Conservation (phyloP, 768 basidiomycete species). For the Jaapia argillacea region DNA sequence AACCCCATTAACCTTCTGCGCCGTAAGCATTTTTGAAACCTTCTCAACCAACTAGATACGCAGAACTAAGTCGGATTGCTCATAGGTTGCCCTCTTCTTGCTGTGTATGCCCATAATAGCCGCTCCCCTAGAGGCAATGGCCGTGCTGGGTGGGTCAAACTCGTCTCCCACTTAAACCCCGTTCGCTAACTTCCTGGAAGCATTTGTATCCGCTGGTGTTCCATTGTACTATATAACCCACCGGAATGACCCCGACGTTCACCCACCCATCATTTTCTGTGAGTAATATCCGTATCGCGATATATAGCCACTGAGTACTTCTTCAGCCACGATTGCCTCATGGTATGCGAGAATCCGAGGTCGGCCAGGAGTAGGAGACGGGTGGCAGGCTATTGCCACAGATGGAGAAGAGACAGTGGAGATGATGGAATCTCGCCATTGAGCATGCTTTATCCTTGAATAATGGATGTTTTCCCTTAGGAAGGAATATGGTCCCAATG, state of each 20-base stretch:
- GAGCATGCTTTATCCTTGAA: too few species aligned
- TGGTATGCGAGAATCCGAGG: constrained; percentile 39
- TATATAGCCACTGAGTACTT: constrained; percentile 4
- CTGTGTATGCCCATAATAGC: constrained; percentile 93
- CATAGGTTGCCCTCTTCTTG: constrained; percentile 78
- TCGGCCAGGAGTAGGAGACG: constrained; percentile 42
- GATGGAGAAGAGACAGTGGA: constrained; percentile 66
- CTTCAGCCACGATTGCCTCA: constrained; percentile 31
- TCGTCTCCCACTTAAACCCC: neutral
- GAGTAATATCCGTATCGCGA: constrained; percentile 3
- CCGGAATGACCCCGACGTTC: constrained; percentile 30
- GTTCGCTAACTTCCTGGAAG: constrained; percentile 26
- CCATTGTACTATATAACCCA: constrained; percentile 80
- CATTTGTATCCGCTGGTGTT: constrained; percentile 69
- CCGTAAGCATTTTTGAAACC: too few species aligned
- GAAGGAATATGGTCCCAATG: too few species aligned
- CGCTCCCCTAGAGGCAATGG: constrained; percentile 79
- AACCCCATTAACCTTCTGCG: constrained; percentile 86
- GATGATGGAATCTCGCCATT: constrained; percentile 50
- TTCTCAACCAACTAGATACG: too few species aligned
- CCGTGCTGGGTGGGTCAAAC: constrained; percentile 62
- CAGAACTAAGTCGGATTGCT: neutral
- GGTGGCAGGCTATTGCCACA: constrained; percentile 74
- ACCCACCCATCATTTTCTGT: constrained; percentile 24
- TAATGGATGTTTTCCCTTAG: too few species aligned